These are phyloP conservation scores for Cladosporium sp. DNA, from an alignment of 2,329 filamentous ascomycete species.

Conservation along the genomic window DNA sequence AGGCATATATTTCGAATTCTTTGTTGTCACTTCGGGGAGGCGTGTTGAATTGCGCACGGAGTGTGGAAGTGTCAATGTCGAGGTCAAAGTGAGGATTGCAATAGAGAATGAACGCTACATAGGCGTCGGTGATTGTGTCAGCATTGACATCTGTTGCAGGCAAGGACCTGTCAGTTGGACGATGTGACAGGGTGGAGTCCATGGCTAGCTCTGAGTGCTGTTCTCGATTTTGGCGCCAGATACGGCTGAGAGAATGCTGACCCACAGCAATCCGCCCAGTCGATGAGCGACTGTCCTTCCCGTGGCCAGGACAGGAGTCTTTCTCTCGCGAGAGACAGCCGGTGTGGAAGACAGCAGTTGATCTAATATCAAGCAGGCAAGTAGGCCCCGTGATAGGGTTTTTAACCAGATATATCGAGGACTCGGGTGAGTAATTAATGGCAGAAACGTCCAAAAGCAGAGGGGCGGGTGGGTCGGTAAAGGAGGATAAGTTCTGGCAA, in stretches of 20 bases:
- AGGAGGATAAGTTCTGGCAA: slow-evolving; percentile 9
- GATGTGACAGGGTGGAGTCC: slow-evolving; percentile 4
- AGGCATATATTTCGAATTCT: slow-evolving; percentile 69
- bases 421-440: neutral
- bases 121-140: slow-evolving; percentile 74
- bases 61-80: slow-evolving; percentile 64
- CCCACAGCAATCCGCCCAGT: too few relatives aligned
- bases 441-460: too few relatives aligned
- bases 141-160: slow-evolving; percentile 66
- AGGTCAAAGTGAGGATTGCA: slow-evolving; percentile 79
- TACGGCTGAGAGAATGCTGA: too few relatives aligned
- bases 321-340: too few relatives aligned
- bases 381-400: too few relatives aligned
- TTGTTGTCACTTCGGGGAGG: slow-evolving; percentile 87
- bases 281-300: too few relatives aligned
- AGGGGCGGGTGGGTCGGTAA: slow-evolving; percentile 6
- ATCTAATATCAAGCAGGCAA: too few relatives aligned
- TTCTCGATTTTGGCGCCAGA: too few relatives aligned
- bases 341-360: too few relatives aligned
- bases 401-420: neutral
- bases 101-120: slow-evolving; percentile 79
- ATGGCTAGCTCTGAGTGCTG: neutral
- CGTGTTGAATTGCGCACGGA: slow-evolving; percentile 71
- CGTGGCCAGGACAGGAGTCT: too few relatives aligned
- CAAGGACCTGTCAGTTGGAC: slow-evolving; percentile 47